Evolutionary conservation across 148 eudicot species (phyloP).

Genomic region (Suaeda aralocaspica): DNA sequence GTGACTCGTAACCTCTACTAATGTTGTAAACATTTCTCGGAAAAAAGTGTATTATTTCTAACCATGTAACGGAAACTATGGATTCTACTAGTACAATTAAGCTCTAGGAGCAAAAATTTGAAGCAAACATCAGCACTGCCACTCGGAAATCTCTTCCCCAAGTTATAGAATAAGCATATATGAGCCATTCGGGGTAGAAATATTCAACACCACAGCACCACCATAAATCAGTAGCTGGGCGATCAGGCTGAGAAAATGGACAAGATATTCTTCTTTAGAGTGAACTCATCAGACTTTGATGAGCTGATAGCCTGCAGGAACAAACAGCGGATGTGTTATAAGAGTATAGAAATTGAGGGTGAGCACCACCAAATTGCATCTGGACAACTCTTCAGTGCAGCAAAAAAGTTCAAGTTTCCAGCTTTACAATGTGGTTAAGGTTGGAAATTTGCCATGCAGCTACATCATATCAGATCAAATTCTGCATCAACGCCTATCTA

Average conservation of each 20-base stretch:
- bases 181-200: not conserved
- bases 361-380: not conserved
- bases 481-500: not conserved
- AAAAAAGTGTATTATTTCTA: constrained; percentile 15
- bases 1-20: not conserved
- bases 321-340: not conserved
- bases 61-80: not conserved
- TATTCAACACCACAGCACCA: constrained; percentile 1
- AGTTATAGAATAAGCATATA: not conserved
- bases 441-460: not conserved
- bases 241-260: constrained; percentile 55
- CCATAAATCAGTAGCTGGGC: not conserved
- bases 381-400: not conserved
- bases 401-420: not conserved
- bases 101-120: constrained; percentile 28
- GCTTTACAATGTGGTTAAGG: not conserved
- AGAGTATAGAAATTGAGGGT: not conserved
- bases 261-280: constrained; percentile 88
- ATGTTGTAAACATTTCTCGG: not conserved
- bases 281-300: constrained; percentile 81
- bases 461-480: not conserved
- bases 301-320: constrained; percentile 73
- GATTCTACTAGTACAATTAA: constrained; percentile 16
- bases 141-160: constrained; percentile 7
- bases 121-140: constrained; percentile 3